Base-by-base conservation (phyloP, 2,329 filamentous ascomycete genomes). In the Paramyrothecium sp. region DNA sequence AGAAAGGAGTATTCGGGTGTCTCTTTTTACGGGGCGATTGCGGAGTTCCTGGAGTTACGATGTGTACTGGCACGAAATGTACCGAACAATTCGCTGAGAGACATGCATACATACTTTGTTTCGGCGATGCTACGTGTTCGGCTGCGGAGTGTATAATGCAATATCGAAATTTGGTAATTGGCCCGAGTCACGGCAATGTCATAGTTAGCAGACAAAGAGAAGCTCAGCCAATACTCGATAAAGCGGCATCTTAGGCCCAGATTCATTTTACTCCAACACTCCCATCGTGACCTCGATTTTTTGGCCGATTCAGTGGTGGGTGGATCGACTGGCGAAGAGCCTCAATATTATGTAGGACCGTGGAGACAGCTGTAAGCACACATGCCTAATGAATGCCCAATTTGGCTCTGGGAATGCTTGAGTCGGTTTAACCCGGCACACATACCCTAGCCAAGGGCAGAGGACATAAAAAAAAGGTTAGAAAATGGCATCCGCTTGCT, bases 331-430 rank as follows among this genome's bases (percentile, higher is more conserved):
- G 38, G 13, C n/a, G 38, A 44, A 44, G 38, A 44, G 38, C 38
- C 38, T 44, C 38, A 44, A 44, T 44, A 44, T 44, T 44, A 44
- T 44, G 38, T 44, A 19, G 38, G 38, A 44, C 5, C 13, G n/a
- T 44, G 38, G 38, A 19, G 38, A 19, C 38, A 19, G 57, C 59
- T 48, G 38, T 41, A 61, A 64, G 59, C 54, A 62, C 56, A 60
- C 51, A 58, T 59, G 61, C 66, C 65, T 57, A 59, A 66, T 60
- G 58, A 51, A 56, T 60, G 61, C 63, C 61, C 62, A 65, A 65
- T 58, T 38, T 13, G 38, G 38, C 38, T 19, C 13, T 19, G 38
- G 38, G 10, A 30, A 30, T 30, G 26, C 26, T 30, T 30, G 26
- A 30, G 5, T 30, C 26, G 38, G 5, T 12, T 44, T 19, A 38